A percentile compares a stretch with the other conserved stretches of the same genome.
Conservation (phyloP, 1,284 basidiomycete species). For the Sporisorium scitamineum region DNA sequence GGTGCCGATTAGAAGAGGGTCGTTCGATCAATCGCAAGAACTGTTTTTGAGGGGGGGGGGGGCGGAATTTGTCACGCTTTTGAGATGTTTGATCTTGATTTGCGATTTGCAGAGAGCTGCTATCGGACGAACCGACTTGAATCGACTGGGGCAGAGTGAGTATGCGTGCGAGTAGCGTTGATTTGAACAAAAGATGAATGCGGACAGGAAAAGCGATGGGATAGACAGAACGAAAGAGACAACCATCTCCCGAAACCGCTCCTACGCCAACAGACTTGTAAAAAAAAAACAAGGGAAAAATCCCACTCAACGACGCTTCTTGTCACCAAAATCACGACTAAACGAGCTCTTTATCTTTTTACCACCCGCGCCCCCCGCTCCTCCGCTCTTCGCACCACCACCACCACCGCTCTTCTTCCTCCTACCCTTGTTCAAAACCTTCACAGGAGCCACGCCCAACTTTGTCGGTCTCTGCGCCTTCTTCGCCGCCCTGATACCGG, state of each 20-base stretch:
- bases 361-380: not conserved
- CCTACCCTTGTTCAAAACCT: conserved; percentile 33
- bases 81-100: too few species aligned
- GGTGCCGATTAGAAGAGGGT: conserved; percentile 46
- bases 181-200: too few species aligned
- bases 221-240: too few species aligned
- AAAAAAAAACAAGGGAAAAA: too few species aligned
- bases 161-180: too few species aligned
- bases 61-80: not conserved
- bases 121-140: too few species aligned
- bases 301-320: conserved; percentile 26
- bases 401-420: conserved; percentile 13
- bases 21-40: not conserved
- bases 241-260: too few species aligned
- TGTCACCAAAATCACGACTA: conserved; percentile 36
- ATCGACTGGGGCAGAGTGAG: too few species aligned
- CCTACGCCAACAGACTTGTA: too few species aligned
- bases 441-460: conserved; percentile 53
- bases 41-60: not conserved
- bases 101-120: too few species aligned
- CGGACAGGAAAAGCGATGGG: too few species aligned
- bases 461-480: conserved; percentile 56
- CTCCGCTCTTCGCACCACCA: not conserved
- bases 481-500: conserved; percentile 62
- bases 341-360: conserved; percentile 52